A percentile compares a stretch with the other conserved stretches of the same genome.
These are phyloP conservation scores for Dalechampia spathulata DNA, from an alignment of 441 rosid species.

Conservation along the genomic window DNA sequence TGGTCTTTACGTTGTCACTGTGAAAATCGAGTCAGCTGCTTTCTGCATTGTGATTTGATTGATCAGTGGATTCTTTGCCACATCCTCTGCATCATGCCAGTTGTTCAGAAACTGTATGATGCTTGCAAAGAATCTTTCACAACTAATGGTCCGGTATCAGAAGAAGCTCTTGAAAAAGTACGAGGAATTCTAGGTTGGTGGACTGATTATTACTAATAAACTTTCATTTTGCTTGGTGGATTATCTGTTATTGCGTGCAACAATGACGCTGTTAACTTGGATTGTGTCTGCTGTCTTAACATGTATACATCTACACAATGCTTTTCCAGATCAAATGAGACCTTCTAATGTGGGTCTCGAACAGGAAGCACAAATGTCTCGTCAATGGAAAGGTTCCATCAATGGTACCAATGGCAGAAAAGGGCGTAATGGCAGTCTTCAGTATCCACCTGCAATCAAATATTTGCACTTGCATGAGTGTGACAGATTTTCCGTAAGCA, in stretches of 20 bases:
- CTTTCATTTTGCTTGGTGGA: not conserved
- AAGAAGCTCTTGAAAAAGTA: conserved; percentile 38
- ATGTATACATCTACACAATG: conserved; percentile 4
- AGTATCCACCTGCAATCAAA: conserved; percentile 64
- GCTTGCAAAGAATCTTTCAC: conserved; percentile 45
- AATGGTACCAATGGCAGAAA: conserved; percentile 24
- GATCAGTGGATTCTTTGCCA: conserved; percentile 4
- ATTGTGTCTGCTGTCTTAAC: conserved; percentile 4
- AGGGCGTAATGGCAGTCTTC: conserved; percentile 51
- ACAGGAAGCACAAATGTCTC: conserved; percentile 85
- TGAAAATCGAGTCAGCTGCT: conserved; percentile 7
- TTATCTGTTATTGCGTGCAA: not conserved
- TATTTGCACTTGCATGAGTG: conserved; percentile 89
- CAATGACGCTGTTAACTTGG: not conserved
- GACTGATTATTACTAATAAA: not conserved
- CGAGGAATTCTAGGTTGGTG: conserved; percentile 36
- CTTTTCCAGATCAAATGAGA: conserved; percentile 81
- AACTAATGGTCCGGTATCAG: conserved; percentile 35
- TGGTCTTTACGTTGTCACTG: no score
- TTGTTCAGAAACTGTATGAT: conserved; percentile 37
- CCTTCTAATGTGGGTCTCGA: conserved; percentile 96
- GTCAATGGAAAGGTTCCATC: conserved; percentile 56
- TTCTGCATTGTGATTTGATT: conserved; percentile 1
- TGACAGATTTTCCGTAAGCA: conserved; percentile 90
- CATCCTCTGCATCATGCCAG: conserved; percentile 24